phyloP scores from a whole-genome alignment of 352 stramenopile species.

The Phytophthora megakarya region DNA sequence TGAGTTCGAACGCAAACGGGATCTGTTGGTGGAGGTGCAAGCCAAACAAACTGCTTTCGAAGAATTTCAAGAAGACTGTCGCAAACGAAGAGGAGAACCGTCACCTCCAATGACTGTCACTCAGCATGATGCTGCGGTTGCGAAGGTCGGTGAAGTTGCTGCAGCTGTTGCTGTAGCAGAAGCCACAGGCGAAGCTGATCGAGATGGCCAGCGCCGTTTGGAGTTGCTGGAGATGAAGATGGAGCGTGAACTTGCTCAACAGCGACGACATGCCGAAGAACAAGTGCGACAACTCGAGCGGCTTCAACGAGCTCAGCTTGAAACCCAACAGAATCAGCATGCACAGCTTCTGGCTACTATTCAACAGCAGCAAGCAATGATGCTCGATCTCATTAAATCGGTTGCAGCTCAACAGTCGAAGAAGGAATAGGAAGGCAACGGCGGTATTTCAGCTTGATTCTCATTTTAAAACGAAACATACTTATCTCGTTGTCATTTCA shows the following conservation, averaged over 20 bases:
- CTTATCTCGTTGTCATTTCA: background rate
- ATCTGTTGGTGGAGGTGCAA: conserved; percentile 32
- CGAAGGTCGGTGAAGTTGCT: conserved; percentile 28
- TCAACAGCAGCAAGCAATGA: conserved; percentile 46
- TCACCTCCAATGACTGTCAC: conserved; percentile 5
- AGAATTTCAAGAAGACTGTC: conserved; percentile 22
- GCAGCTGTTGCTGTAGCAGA: conserved; percentile 29
- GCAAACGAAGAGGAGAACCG: conserved; percentile 16
- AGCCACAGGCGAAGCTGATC: conserved; percentile 21
- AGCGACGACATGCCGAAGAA: conserved; percentile 36
- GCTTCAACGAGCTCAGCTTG: conserved; percentile 32
- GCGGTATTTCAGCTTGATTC: too few species aligned
- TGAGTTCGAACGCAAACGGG: conserved; percentile 36
- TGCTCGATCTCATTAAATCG: conserved; percentile 44
- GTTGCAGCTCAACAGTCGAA: conserved; percentile 24
- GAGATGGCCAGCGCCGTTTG: conserved; percentile 27
- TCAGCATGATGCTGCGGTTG: conserved; percentile 35
- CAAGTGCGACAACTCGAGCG: conserved; percentile 32
- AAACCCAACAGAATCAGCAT: conserved; percentile 37
- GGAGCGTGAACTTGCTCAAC: conserved; percentile 39
- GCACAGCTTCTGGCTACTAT: conserved; percentile 39
- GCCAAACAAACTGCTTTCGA: conserved; percentile 23
- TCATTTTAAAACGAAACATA: background rate
- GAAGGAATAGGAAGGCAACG: conserved; percentile 15
- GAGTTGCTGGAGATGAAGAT: conserved; percentile 41